Base-by-base conservation (phyloP, 139 green algal species). In the Haematococcus lacustris region DNA sequence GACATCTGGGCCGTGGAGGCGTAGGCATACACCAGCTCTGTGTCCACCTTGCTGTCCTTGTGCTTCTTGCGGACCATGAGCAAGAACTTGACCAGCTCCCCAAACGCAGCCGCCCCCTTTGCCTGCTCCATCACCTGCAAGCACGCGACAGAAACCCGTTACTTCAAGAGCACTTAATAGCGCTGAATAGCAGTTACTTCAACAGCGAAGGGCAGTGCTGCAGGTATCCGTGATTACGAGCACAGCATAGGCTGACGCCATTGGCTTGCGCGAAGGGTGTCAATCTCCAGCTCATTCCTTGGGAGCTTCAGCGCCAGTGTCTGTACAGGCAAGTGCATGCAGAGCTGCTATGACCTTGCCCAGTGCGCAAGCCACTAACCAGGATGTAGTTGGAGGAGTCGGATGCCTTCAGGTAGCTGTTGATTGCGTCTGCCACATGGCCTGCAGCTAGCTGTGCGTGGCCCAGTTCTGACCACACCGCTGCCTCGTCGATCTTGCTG, bases 1-100 rank as follows among this genome's bases (percentile, higher is more conserved):
- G 78, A 88, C 39, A 98, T 87, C 71, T 96, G 83, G 73, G 89
- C 80, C 53, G 84, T 97, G 70, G 88, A 88, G 34, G 95, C 95
- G 71, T 97, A 98, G 2, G 95, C 91, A 69, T 97, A 98, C 43
- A 94, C 86, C 38, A 99, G 89, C 89, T 98, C 95, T 1, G 87
- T 96, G 86, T 99, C 95, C 65, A 99, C 92, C 78, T 91, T 87
- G 43, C 86, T 71, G 47, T 87, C 84, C 84, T 89, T 89, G 33
- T 75, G 78, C 81, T 93, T 95, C 82, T 97, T 97, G 77, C 93
- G 88, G 43, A 96, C 94, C 95, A 98, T 98, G 32, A 96, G 87
- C 83, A 99, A 87, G 81, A 94, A 99, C 84, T 95, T 94, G 43
- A 97, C 91, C 51, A 99, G 85, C 51, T 97, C 91, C 23, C 88